Base-by-base conservation (phyloP, 129 eudicot genomes). In the Centaurea solstitialis region DNA sequence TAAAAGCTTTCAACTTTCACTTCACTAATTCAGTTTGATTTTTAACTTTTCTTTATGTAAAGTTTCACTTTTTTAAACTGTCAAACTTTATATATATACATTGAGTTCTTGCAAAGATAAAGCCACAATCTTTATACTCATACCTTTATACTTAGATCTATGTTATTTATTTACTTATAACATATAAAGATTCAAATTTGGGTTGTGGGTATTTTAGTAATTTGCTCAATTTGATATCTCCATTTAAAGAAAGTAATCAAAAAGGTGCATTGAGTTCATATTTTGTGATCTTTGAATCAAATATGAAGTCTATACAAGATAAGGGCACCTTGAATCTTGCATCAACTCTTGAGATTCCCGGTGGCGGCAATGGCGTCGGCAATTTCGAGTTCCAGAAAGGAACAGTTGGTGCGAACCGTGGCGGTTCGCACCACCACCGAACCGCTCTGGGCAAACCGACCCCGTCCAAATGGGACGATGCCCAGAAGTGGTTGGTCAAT, bases 381-480 rank as follows among this genome's bases (percentile, higher is more conserved):
- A 86, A 77, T 75, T 92, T 92, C 26, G 97, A 92, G 90, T 92
- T 92, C 77, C 97, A 90, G 70, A 90, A 90, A 84, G 93, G 89
- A 71, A 87, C 84, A 1, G 30, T 1, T 43, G 89, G 93, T 24
- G 40, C 81, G 71, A 86, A 74, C 26, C 93, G 96, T 5, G 85
- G 89, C 37, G 30, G 30, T 57, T 80, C 90, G 53, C 91, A 89
- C 57, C 77, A 79, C 61, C 90, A 88, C 74, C 82, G 94, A 40
- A 88, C 93, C 18, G 86, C 91, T 9, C 59, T 92, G 70, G 98
- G 98, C 7, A 94, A 94, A 85, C 93, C 98, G 0, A 89, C 96
- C 13, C 98, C 97, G 43, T 94, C 97, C 9, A 94, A 94, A 74
- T 94, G 97, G 98, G 98, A 94, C 69, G 98, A 92, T 73, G 98